Conservation (phyloP, 1,284 basidiomycete genomes). For the Bjerkandera adusta region DNA sequence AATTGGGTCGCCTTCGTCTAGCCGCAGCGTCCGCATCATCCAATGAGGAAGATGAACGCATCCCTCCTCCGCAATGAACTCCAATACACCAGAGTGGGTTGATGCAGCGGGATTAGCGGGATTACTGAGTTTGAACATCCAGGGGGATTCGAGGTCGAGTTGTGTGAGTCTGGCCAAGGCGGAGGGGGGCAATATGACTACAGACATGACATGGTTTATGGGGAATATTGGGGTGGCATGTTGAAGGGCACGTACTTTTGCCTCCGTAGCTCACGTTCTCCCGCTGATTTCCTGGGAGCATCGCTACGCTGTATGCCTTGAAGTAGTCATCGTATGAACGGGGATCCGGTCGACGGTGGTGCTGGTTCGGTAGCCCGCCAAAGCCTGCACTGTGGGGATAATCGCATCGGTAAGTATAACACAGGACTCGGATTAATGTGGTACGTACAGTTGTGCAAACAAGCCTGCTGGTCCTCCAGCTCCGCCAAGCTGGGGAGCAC, state of each 20-base stretch:
- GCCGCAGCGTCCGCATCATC: conserved; percentile 97
- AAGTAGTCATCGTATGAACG: conserved; percentile 79
- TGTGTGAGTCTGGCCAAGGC: conserved; percentile 87
- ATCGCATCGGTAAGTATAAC: background rate
- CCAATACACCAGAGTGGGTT: conserved; percentile 96
- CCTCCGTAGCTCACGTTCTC: conserved; percentile 93
- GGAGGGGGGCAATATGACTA: conserved; percentile 97
- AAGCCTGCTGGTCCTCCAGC: conserved; percentile 49
- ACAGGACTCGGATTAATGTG: background rate
- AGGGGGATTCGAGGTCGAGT: conserved; percentile 90
- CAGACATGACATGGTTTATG: background rate
- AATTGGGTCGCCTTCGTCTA: conserved; percentile 95
- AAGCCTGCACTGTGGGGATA: conserved; percentile 42
- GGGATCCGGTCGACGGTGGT: conserved; percentile 49
- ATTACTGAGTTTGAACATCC: conserved; percentile 96
- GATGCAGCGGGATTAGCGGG: conserved; percentile 83
- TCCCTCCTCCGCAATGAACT: conserved; percentile 98
- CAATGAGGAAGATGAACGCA: conserved; percentile 95
- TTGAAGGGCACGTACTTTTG: conserved; percentile 76
- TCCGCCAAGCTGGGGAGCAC: conserved; percentile 43
- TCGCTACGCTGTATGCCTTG: conserved; percentile 83
- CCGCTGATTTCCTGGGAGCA: conserved; percentile 80
- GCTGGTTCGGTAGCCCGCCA: conserved; percentile 45
- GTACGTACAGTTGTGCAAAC: conserved; percentile 56
- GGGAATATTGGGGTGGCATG: background rate